These are phyloP conservation scores for Penicillium crystallinum DNA, from an alignment of 495 filamentous ascomycete species.

Conservation along the genomic window DNA sequence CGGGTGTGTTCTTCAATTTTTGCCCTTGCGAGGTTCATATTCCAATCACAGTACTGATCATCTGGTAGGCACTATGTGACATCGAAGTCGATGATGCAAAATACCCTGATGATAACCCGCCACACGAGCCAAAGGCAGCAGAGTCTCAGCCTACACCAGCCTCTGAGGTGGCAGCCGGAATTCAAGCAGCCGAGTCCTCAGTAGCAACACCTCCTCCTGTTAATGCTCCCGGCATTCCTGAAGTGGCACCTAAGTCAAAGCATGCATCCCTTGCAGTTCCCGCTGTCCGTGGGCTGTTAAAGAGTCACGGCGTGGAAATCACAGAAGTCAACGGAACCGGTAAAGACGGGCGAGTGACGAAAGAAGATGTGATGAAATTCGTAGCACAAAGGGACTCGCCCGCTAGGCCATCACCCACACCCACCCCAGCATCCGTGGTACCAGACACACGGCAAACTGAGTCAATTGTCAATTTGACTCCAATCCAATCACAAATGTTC, in stretches of 20 bases:
- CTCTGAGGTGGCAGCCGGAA: slow-evolving; percentile 11
- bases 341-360: slow-evolving; percentile 84
- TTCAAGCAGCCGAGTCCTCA: slow-evolving; percentile 18
- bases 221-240: not conserved
- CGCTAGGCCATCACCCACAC: not conserved
- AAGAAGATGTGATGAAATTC: slow-evolving; percentile 87
- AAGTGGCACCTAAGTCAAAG: slow-evolving; percentile 34
- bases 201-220: slow-evolving; percentile 4
- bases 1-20: slow-evolving; percentile 39
- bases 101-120: slow-evolving; percentile 49
- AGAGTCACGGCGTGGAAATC: slow-evolving; percentile 71
- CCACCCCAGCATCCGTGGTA: slow-evolving; percentile 10
- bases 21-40: not conserved
- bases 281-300: slow-evolving; percentile 82
- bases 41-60: slow-evolving; percentile 3
- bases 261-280: slow-evolving; percentile 78
- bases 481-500: slow-evolving; percentile 90
- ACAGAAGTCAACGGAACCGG: slow-evolving; percentile 75
- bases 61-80: slow-evolving; percentile 44
- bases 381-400: slow-evolving; percentile 31
- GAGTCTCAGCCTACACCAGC: slow-evolving; percentile 19
- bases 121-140: slow-evolving; percentile 27
- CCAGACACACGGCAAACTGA: slow-evolving; percentile 54
- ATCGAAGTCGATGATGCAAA: slow-evolving; percentile 56
- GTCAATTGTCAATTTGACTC: slow-evolving; percentile 58